Evolutionary conservation across 2,329 filamentous ascomycete species (phyloP).

Genomic region (Aspergillus sp.): DNA sequence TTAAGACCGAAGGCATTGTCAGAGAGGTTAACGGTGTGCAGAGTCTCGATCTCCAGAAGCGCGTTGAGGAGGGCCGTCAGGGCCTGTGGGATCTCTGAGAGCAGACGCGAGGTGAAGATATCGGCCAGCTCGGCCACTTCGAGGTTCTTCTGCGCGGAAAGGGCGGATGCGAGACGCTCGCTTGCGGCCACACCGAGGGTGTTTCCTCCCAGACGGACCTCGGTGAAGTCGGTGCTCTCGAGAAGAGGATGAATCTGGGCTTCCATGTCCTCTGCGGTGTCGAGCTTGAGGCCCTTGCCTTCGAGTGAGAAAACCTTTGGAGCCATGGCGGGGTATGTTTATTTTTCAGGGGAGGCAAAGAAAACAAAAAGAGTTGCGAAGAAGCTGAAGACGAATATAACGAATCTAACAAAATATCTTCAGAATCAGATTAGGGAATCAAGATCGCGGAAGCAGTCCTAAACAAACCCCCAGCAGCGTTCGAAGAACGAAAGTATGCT

Average conservation of each 20-base stretch:
- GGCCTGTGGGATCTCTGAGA: constrained; percentile 88
- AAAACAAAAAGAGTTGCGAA: neutral
- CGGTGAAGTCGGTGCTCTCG: constrained; percentile 63
- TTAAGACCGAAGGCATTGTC: constrained; percentile 98
- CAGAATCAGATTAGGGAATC: neutral
- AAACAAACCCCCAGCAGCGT: neutral
- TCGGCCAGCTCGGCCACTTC: constrained; percentile 84
- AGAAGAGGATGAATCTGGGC: constrained; percentile 70
- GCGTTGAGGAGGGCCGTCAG: constrained; percentile 78
- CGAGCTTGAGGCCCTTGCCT: constrained; percentile 85
- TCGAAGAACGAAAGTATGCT: neutral
- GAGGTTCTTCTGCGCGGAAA: constrained; percentile 76
- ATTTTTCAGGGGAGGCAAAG: constrained; percentile 12
- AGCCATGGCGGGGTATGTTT: constrained; percentile 43
- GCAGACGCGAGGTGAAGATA: constrained; percentile 91
- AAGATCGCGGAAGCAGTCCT: constrained; percentile 1
- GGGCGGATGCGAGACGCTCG: constrained; percentile 72
- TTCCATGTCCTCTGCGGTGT: constrained; percentile 79
- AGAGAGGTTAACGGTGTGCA: constrained; percentile 89
- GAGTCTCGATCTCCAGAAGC: constrained; percentile 74
- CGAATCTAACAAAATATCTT: neutral
- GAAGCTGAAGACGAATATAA: neutral
- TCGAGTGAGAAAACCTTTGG: constrained; percentile 73
- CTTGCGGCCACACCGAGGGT: constrained; percentile 86
- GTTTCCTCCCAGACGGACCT: constrained; percentile 82